Conservation (phyloP, 352 stramenopile species). For the Globisporangium paddicum region DNA sequence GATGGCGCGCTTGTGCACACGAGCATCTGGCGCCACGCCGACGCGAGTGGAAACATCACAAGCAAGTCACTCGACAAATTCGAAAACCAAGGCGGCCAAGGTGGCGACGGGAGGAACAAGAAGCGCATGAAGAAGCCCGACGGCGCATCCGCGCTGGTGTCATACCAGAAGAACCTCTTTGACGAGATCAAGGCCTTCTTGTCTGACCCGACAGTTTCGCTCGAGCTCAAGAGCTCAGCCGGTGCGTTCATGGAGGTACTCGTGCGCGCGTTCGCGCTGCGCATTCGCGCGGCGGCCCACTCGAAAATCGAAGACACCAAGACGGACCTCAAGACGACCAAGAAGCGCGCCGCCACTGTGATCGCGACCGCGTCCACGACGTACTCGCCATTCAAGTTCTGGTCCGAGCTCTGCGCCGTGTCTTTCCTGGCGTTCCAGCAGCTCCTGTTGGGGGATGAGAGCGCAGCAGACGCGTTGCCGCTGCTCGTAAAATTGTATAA, state of each 20-base stretch:
- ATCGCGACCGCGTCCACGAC: slow-evolving; percentile 69
- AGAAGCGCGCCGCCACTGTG: slow-evolving; percentile 68
- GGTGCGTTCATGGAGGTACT: slow-evolving; percentile 63
- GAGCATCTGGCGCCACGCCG: slow-evolving; percentile 20
- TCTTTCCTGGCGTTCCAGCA: slow-evolving; percentile 38
- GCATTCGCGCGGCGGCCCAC: slow-evolving; percentile 56
- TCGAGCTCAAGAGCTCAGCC: slow-evolving; percentile 39
- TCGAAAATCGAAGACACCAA: slow-evolving; percentile 74
- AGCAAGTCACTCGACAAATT: neutral
- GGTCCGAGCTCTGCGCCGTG: slow-evolving; percentile 75
- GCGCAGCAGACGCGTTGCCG: slow-evolving; percentile 14
- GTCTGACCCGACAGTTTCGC: slow-evolving; percentile 24
- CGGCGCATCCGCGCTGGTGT: slow-evolving; percentile 35
- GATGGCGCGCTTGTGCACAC: slow-evolving; percentile 53
- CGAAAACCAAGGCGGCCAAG: neutral
- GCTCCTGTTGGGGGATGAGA: neutral
- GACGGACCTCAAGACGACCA: slow-evolving; percentile 63
- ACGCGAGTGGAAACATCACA: neutral
- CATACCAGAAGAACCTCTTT: slow-evolving; percentile 79
- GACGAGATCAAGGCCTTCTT: slow-evolving; percentile 62
- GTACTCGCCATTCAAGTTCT: slow-evolving; percentile 86
- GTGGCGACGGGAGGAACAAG: slow-evolving; percentile 21
- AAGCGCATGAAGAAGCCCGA: slow-evolving; percentile 41
- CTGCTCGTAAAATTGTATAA: slow-evolving; percentile 50
- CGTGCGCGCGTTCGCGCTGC: slow-evolving; percentile 43